Conservation (phyloP, 2,329 filamentous ascomycete genomes). For the Canariomyces notabilis region DNA sequence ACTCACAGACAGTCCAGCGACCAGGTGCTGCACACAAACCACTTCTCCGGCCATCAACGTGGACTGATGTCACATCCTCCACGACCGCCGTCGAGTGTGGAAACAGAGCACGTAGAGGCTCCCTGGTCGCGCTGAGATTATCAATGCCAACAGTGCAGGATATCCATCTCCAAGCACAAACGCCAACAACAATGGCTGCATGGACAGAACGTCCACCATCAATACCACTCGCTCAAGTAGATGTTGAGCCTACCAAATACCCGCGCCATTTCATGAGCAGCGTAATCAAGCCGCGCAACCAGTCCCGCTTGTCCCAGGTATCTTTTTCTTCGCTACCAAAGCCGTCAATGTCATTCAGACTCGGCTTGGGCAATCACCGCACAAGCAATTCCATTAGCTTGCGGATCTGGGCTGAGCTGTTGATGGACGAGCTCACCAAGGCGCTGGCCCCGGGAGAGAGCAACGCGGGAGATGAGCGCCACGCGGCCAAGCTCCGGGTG, state of each 20-base stretch:
- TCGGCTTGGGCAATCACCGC: too few species aligned
- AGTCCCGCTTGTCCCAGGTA: background rate
- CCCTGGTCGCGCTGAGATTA: too few species aligned
- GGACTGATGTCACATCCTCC: background rate
- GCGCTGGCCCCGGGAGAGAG: background rate
- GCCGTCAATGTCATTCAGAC: background rate
- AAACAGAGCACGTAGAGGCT: background rate
- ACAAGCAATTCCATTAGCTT: slow-evolving; percentile 10
- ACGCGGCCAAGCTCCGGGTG: slow-evolving; percentile 4
- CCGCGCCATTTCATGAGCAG: too few species aligned
- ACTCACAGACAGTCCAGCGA: background rate
- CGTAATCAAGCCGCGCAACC: too few species aligned
- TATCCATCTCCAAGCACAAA: too few species aligned
- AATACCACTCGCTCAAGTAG: too few species aligned
- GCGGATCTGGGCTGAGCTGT: slow-evolving; percentile 15
- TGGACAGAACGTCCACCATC: too few species aligned
- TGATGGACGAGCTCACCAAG: slow-evolving; percentile 16
- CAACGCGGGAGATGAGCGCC: background rate
- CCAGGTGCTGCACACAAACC: background rate
- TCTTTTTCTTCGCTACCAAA: background rate
- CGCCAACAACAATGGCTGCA: too few species aligned
- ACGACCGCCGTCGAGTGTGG: background rate
- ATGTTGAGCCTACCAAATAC: too few species aligned
- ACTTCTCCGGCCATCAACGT: background rate
- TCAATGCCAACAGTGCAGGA: background rate